These are phyloP conservation scores for Tricholoma terreum DNA, from an alignment of 768 basidiomycete genomes.

Conservation along the genomic window DNA sequence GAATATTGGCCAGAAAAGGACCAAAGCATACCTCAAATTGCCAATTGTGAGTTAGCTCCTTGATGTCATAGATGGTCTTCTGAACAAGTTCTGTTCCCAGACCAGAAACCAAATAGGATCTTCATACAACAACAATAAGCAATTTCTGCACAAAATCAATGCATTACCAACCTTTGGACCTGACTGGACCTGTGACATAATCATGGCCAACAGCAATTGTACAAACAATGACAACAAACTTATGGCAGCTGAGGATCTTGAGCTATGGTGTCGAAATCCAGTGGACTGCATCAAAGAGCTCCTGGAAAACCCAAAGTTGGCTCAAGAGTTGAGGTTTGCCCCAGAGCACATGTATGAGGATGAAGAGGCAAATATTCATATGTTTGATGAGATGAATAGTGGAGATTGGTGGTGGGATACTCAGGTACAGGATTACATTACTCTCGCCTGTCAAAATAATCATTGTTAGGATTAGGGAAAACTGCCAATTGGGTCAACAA, in stretches of 20 bases:
- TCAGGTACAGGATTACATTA: no score
- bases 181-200: not conserved
- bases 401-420: not conserved
- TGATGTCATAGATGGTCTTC: not conserved
- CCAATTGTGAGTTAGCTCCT: not conserved
- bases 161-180: not conserved
- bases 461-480: not conserved
- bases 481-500: not conserved
- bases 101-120: no score
- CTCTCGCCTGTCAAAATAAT: not conserved
- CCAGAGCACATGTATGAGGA: not conserved
- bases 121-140: no score
- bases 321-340: not conserved
- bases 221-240: not conserved
- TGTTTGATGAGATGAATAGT: not conserved
- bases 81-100: no score
- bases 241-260: not conserved
- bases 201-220: not conserved
- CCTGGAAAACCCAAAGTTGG: not conserved
- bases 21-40: not conserved
- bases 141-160: not conserved
- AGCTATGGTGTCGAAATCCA: not conserved
- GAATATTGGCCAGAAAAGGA: no score
- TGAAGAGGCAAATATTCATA: no score
- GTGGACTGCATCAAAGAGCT: not conserved